Evolutionary conservation across 2,329 filamentous ascomycete genomes (phyloP), one percentile per base, ranked within the genome.

Genomic region (Claviceps citrina): DNA sequence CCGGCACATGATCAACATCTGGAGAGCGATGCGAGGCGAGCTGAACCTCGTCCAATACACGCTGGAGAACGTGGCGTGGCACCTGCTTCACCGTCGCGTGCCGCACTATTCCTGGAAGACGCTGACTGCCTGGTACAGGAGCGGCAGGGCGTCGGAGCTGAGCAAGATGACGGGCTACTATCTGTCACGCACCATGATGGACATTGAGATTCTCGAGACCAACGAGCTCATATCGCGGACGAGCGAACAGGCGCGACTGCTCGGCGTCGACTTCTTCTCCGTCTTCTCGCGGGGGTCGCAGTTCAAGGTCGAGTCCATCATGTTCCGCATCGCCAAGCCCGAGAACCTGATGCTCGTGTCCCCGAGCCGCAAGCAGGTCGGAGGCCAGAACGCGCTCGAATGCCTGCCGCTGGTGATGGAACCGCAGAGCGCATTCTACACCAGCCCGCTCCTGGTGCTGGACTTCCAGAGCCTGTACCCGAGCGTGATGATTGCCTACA

Each of bases 401-500:
- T 96, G 91, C 54, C 64, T 96, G 13, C 91, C 91, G 0, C 66
- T 98, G 10, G 91, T 98, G 31, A 95, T 98, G 87, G 91, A 98
- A 54, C 91, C 91, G 0, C 85, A 91, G 51, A 95, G 87, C 48
- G 84, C 79, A 6, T 94, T 98, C 54, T 98, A 98, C 60, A 85
- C 68, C 42, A 91, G 84, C 45, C 91, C 91, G 0, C 57, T 98
- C 0, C 56, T 98, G 3, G 91, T 98, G 0, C 68, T 98, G 6
- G 91, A 98, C 59, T 98, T 98, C 47, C 89, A 96, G 54, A 93
- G 85, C 44, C 64, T 98, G 36, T 98, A 98, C 49, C 91, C 91
- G 0, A 95, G 87, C 58, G 80, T 96, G 44, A 95, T 98, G 86
- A 96, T 98, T 54, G 91, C 91, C 0, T 96, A 98, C 65, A 98